Evolutionary conservation across 495 filamentous ascomycete genomes (phyloP).

Genomic region (Aspergillus nanangensis): DNA sequence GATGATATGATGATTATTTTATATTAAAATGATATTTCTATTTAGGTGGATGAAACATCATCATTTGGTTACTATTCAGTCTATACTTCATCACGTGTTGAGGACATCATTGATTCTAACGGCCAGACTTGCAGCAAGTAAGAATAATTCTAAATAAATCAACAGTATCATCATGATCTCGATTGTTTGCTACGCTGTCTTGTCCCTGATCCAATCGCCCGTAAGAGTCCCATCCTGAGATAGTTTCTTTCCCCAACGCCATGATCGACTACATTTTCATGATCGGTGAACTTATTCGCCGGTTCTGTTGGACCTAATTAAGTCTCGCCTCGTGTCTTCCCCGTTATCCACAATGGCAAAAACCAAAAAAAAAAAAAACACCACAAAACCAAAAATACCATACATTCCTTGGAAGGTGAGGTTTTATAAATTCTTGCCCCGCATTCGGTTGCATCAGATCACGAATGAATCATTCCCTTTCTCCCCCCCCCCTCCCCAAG

Average conservation of each 20-base stretch:
- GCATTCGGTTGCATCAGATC: constrained; percentile 11
- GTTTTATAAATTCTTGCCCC: no score
- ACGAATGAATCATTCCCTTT: no score
- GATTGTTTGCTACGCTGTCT: constrained; percentile 24
- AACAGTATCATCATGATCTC: no score
- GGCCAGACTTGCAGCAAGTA: no score
- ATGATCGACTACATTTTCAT: neutral
- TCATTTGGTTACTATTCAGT: neutral
- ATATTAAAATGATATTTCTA: neutral
- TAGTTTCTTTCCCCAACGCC: no score
- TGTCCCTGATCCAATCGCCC: neutral
- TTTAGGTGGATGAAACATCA: no score
- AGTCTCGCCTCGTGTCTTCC: neutral
- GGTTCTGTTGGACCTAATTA: no score
- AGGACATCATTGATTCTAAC: no score
- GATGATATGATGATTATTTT: neutral
- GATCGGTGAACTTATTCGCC: neutral
- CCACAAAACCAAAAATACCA: neutral
- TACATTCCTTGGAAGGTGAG: neutral
- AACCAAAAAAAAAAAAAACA: neutral
- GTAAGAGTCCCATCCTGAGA: no score
- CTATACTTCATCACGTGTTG: neutral
- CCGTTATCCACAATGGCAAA: neutral
- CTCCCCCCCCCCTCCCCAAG: no score
- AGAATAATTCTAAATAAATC: no score